phyloP scores from a whole-genome alignment of 768 basidiomycete species.

The Serendipita sp. region DNA sequence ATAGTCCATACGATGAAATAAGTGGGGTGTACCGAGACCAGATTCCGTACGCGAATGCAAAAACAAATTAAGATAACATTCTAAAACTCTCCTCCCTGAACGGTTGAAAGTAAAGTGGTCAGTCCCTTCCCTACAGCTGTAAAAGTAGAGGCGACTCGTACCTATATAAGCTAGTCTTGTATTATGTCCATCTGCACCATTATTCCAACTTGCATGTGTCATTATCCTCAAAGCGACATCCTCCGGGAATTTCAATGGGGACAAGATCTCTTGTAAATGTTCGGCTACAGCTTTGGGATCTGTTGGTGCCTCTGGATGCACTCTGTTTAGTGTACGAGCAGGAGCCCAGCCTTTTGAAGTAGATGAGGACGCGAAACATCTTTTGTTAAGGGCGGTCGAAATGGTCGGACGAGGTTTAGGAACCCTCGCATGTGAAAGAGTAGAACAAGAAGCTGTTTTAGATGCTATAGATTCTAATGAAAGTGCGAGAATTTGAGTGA shows the following conservation, averaged over 20 bases:
- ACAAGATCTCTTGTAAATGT: conserved; percentile 48
- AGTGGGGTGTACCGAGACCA: conserved; percentile 1
- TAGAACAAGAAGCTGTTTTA: not conserved
- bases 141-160: conserved; percentile 19
- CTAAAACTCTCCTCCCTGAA: conserved; percentile 58
- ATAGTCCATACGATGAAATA: conserved; percentile 26
- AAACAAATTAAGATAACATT: conserved; percentile 59
- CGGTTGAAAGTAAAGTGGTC: not conserved
- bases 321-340: not conserved
- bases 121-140: not conserved
- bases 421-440: not conserved
- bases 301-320: not conserved
- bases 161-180: conserved; percentile 57
- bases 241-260: conserved; percentile 48
- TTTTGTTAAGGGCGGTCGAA: not conserved
- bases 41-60: conserved; percentile 33
- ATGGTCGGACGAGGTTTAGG: not conserved
- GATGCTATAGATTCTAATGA: not conserved
- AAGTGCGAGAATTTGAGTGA: not conserved
- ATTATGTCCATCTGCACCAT: conserved; percentile 52
- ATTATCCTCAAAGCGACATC: conserved; percentile 57
- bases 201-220: conserved; percentile 61
- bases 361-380: not conserved
- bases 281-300: conserved; percentile 18
- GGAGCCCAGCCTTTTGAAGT: not conserved